Evolutionary conservation across 2,329 filamentous ascomycete species (phyloP).

Genomic region (Fusarium sp.): DNA sequence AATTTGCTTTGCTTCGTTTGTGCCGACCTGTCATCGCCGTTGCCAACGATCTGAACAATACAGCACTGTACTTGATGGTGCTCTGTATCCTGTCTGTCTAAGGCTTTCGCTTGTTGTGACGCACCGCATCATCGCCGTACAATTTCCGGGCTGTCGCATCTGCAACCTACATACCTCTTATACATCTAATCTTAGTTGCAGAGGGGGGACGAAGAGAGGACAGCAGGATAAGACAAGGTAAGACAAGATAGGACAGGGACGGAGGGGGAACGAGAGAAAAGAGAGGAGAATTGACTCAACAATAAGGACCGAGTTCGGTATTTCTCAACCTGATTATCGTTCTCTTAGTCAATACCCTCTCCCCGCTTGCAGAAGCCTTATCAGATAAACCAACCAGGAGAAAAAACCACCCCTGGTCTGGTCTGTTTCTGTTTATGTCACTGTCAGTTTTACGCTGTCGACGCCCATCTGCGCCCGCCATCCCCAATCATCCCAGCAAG

Average conservation of each 20-base stretch:
- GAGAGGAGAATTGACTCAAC: conserved; percentile 23
- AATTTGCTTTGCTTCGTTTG: not conserved
- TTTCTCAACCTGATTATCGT: conserved; percentile 16
- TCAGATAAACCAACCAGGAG: conserved; percentile 35
- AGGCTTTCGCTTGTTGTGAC: not conserved
- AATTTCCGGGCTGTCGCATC: conserved; percentile 15
- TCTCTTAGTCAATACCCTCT: conserved; percentile 39
- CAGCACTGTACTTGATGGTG: not conserved
- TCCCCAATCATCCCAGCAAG: conserved; percentile 35
- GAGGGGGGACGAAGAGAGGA: not conserved
- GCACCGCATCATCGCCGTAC: conserved; percentile 16
- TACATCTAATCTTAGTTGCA: not conserved
- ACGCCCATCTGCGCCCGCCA: conserved; percentile 45
- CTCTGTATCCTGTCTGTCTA: not conserved
- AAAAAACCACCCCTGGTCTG: conserved; percentile 26
- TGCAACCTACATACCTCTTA: not conserved
- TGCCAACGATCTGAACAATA: conserved; percentile 6
- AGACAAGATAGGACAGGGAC: not conserved
- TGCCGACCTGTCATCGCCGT: conserved; percentile 29
- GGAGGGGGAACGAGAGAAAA: not conserved
- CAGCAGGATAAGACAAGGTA: not conserved
- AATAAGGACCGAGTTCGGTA: conserved; percentile 24
- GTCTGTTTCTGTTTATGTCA: conserved; percentile 7
- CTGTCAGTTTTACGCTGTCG: conserved; percentile 13
- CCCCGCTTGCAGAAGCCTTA: conserved; percentile 42